These are phyloP conservation scores for Coleophoma cylindrospora DNA, from an alignment of 2,329 filamentous ascomycete species.

Conservation along the genomic window DNA sequence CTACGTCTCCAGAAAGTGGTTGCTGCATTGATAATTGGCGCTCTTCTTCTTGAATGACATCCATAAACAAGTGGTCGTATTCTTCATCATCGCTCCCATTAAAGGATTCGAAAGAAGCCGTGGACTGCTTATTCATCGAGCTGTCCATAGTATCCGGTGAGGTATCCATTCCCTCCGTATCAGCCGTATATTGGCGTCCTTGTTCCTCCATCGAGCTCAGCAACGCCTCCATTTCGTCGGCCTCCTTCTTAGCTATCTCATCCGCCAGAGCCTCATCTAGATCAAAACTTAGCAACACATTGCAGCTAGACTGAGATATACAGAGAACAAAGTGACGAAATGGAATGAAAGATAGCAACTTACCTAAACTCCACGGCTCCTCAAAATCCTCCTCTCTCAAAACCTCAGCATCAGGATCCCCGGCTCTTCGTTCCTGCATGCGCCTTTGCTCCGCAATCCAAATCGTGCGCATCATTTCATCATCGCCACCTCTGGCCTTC, in stretches of 20 bases:
- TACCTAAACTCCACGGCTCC: conserved; percentile 5
- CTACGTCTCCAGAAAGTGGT: conserved; percentile 14
- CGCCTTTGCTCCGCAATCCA: conserved; percentile 32
- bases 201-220: conserved; percentile 39
- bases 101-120: conserved; percentile 1
- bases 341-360: conserved; percentile 9
- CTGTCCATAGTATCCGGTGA: not conserved
- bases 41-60: conserved; percentile 47
- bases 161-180: no score
- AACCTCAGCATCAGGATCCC: conserved; percentile 18
- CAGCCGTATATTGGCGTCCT: no score
- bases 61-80: conserved; percentile 61
- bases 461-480: conserved; percentile 40
- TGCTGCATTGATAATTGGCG: conserved; percentile 17
- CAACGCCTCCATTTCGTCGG: conserved; percentile 53
- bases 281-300: not conserved
- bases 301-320: not conserved
- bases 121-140: conserved; percentile 1
- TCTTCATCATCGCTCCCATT: conserved; percentile 48
- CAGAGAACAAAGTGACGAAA: not conserved
- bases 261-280: conserved; percentile 41
- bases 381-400: conserved; percentile 9
- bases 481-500: conserved; percentile 57
- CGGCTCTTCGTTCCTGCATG: conserved; percentile 24
- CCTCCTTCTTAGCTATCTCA: conserved; percentile 43